Conservation (phyloP, 2,329 filamentous ascomycete genomes). For the Trichophyton schoenleinii region DNA sequence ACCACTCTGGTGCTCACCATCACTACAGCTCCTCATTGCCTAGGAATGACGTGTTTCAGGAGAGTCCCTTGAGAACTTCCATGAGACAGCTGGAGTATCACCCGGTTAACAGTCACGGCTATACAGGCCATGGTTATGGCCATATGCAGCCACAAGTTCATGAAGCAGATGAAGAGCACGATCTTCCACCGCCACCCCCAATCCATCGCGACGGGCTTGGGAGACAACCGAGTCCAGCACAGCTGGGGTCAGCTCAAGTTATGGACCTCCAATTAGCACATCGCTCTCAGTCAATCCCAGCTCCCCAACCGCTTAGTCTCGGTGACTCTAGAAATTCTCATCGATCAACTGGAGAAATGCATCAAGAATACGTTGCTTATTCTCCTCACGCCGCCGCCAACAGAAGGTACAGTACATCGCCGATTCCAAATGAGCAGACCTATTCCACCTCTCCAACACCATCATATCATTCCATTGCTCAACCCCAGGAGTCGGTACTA, state of each 20-base stretch:
- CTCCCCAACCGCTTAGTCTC: conserved; percentile 18
- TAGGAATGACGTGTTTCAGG: conserved; percentile 16
- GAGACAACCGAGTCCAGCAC: conserved; percentile 5
- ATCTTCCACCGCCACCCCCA: conserved; percentile 23
- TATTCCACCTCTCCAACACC: conserved; percentile 13
- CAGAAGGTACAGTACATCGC: neutral
- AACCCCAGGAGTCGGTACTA: conserved; percentile 12
- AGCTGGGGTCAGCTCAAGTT: conserved; percentile 6
- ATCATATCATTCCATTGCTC: conserved; percentile 19
- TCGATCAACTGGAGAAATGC: conserved; percentile 2
- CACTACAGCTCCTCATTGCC: conserved; percentile 14
- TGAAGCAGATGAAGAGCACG: conserved; percentile 15
- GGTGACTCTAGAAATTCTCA: conserved; percentile 11
- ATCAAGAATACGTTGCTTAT: conserved; percentile 13
- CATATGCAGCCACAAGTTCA: conserved; percentile 12
- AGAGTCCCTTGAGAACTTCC: conserved; percentile 20
- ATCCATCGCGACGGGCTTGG: conserved; percentile 19
- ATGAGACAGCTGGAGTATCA: conserved; percentile 17
- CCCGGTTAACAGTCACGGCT: neutral
- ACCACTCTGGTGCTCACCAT: neutral
- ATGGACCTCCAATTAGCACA: conserved; percentile 7
- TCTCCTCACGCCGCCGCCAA: conserved; percentile 10
- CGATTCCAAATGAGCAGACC: conserved; percentile 12
- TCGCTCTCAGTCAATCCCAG: conserved; percentile 13
- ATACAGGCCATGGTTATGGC: conserved; percentile 7